phyloP scores from a whole-genome alignment of 805 yeast genomes.

The Dipodascus geniculatus region DNA sequence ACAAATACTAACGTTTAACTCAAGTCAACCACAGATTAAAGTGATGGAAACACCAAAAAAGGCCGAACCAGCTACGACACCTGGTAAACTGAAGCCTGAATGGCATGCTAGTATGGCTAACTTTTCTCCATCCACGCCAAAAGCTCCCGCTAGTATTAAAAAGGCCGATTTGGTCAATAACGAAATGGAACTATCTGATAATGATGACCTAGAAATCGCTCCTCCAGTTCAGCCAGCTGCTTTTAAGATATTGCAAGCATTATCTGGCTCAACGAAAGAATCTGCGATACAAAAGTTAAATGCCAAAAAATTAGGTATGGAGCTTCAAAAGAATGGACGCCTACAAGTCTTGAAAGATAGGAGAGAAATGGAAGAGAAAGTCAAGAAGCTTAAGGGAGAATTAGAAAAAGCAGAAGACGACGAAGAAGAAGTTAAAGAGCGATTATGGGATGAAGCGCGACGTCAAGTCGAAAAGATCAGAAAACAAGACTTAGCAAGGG shows the following conservation, averaged over 20 bases:
- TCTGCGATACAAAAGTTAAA: neutral
- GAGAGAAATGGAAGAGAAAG: constrained; percentile 9
- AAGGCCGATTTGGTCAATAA: constrained; percentile 7
- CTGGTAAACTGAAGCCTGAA: neutral
- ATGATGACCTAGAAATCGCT: constrained; percentile 15
- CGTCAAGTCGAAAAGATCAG: constrained; percentile 13
- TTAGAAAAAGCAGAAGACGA: constrained; percentile 12
- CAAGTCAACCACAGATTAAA: neutral
- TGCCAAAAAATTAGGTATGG: constrained; percentile 4
- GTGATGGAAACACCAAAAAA: neutral
- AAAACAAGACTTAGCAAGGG: constrained; percentile 8
- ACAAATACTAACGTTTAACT: neutral
- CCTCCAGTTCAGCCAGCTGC: constrained; percentile 11
- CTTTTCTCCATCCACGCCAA: neutral
- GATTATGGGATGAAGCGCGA: constrained; percentile 13
- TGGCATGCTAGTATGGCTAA: neutral
- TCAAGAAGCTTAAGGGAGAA: constrained; percentile 12
- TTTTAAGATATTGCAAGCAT: constrained; percentile 5
- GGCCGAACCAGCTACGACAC: constrained; percentile 2
- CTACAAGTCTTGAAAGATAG: constrained; percentile 12
- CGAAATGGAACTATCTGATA: constrained; percentile 9
- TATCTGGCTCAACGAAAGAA: constrained; percentile 8
- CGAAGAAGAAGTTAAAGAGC: constrained; percentile 13
- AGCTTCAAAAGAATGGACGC: constrained; percentile 10
- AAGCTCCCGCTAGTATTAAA: constrained; percentile 5